A percentile compares a stretch with the other conserved stretches of the same genome.
Conservation (phyloP, 2,329 filamentous ascomycete genomes). For the Penicillium sp. region DNA sequence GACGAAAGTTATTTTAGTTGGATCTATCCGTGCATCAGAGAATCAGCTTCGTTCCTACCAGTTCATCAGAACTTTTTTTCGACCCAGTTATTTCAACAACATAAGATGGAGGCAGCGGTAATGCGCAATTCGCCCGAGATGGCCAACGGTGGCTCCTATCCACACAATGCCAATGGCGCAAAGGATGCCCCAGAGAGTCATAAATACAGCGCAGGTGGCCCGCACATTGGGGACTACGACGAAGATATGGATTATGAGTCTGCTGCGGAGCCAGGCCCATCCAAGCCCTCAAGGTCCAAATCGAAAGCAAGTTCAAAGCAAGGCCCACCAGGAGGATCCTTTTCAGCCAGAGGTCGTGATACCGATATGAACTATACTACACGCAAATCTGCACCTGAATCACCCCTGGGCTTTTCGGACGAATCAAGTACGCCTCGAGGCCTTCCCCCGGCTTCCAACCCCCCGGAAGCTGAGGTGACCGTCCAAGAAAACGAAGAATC, state of each 20-base stretch:
- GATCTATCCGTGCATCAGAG: constrained; percentile 5
- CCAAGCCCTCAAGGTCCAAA: constrained; percentile 4
- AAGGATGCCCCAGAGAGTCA: constrained; percentile 8
- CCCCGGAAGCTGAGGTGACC: neutral
- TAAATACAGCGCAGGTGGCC: constrained; percentile 4
- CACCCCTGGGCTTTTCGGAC: constrained; percentile 4
- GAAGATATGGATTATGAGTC: constrained; percentile 1
- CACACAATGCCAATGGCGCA: constrained; percentile 9
- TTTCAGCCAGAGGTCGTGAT: constrained; percentile 19
- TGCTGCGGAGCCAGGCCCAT: neutral
- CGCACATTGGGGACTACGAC: constrained; percentile 2
- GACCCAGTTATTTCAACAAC: neutral
- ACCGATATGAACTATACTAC: constrained; percentile 19
- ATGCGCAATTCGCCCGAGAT: constrained; percentile 20
- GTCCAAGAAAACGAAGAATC: constrained; percentile 18
- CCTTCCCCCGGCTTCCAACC: constrained; percentile 11
- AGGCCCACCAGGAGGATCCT: constrained; percentile 10
- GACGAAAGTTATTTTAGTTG: constrained; percentile 12
- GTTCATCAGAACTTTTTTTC: neutral
- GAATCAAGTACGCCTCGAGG: constrained; percentile 22
- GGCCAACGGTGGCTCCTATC: constrained; percentile 15
- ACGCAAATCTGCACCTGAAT: constrained; percentile 7
- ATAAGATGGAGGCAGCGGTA: constrained; percentile 16
- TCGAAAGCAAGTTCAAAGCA: neutral
- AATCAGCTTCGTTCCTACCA: neutral